phyloP scores from a whole-genome alignment of 2,329 filamentous ascomycete species.

The Cladophialophora yegresii region DNA sequence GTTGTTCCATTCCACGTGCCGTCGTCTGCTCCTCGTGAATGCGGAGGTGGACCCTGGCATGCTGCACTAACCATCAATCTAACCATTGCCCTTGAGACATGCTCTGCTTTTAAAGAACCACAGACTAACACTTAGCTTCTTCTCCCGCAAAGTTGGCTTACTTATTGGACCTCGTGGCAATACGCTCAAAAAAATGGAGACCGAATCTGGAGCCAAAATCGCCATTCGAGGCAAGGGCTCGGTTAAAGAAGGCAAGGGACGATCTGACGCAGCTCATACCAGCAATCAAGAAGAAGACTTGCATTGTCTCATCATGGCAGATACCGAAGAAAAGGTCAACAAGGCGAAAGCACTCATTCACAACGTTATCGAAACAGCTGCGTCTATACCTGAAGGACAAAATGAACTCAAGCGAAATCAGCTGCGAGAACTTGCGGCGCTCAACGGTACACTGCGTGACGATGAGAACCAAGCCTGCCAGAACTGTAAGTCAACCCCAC shows the following conservation, averaged over 20 bases:
- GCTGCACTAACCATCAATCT: conserved; percentile 42
- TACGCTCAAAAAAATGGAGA: conserved; percentile 99
- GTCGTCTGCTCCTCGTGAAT: conserved; percentile 26
- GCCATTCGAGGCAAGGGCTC: conserved; percentile 99
- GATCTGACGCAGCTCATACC: conserved; percentile 96
- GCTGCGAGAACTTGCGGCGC: conserved; percentile 91
- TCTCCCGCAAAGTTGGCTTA: conserved; percentile 90
- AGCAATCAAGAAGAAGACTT: conserved; percentile 99
- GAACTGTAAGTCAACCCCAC: conserved; percentile 66
- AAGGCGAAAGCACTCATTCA: conserved; percentile 98
- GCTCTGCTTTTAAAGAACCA: conserved; percentile 40
- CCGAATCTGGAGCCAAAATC: conserved; percentile 96
- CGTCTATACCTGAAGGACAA: conserved; percentile 96
- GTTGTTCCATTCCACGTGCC: conserved; percentile 42
- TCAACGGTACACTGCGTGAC: conserved; percentile 98
- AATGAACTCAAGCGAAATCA: conserved; percentile 99
- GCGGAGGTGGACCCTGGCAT: conserved; percentile 28
- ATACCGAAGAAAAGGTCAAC: conserved; percentile 99
- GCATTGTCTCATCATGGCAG: conserved; percentile 99
- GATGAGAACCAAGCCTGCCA: conserved; percentile 99
- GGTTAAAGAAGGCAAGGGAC: conserved; percentile 98
- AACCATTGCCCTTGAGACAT: conserved; percentile 35
- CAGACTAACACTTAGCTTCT: conserved; percentile 87
- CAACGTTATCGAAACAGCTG: conserved; percentile 97
- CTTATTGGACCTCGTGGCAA: conserved; percentile 99